Evolutionary conservation across 129 eudicot species (phyloP), one percentile per base, ranked within the genome.

Genomic region (Arctium lappa): DNA sequence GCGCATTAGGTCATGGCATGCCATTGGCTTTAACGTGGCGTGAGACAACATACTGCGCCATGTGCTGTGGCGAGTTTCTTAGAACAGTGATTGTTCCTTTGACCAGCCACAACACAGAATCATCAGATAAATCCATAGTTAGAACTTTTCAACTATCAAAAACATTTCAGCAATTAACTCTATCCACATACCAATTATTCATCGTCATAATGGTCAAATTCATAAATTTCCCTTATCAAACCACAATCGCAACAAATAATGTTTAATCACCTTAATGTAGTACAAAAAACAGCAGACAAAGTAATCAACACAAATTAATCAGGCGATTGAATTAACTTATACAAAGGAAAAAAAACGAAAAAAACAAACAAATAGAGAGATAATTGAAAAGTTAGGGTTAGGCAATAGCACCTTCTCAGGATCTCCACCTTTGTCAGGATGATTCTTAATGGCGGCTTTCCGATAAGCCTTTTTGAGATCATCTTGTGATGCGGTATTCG

Each of bases 381-480:
- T 60, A 2, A 29, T 62, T 5, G 69, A n/a, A 31, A 31, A 1
- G 3, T 31, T 62, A 39, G 68, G 40, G 72, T 74, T 73, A 10
- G 18, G n/a, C 5, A 36, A 44, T 22, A 3, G n/a, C 71, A 92
- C 97, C 94, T 92, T 92, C 86, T 92, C 97, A 31, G 97, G 94
- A 62, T 92, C 97, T 74, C 96, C 96, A 18, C 97, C 92, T 81
- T 89, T 89, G 69, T 91, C 97, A 16, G 92, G 98, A 74, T 91
- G 97, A 69, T 93, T 91, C 79, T 89, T 91, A 42, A 93, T 93
- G 27, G 97, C 97, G 0, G 97, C 92, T 75, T 93, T 93, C 42
- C 89, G 84, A 85, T 93, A 93, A 34, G 97, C 97, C 90, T 91
- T 93, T 84, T 93, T 93, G 56, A 93, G 77, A 73, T 93, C 97